Percentiles rank a stretch among this genome's conserved stretches.
Conservation (phyloP, 257 asterid species). For the Osmanthus fragrans region DNA sequence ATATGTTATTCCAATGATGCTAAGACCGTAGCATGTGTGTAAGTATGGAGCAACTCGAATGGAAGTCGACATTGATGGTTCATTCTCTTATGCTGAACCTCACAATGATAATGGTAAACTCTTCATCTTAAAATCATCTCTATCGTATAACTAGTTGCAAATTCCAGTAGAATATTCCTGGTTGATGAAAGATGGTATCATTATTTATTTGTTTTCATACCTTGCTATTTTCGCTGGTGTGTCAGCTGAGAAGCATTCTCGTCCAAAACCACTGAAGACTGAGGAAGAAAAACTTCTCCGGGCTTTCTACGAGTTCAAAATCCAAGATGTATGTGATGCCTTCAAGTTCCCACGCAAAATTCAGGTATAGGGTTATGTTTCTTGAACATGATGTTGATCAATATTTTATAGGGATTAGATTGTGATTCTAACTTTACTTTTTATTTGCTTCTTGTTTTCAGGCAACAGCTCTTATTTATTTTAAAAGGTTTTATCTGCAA, state of each 20-base stretch:
- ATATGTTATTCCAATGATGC: constrained; percentile 26
- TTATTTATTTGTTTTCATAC: constrained; percentile 14
- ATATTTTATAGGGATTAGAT: constrained; percentile 3
- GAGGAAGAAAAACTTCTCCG: constrained; percentile 89
- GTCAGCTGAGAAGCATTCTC: constrained; percentile 80
- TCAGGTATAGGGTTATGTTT: constrained; percentile 52
- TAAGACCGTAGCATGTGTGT: constrained; percentile 35
- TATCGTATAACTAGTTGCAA: constrained; percentile 8
- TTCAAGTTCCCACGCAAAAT: constrained; percentile 95
- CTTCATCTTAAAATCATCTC: constrained; percentile 17
- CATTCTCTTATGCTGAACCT: constrained; percentile 74
- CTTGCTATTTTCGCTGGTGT: constrained; percentile 20
- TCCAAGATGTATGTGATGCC: constrained; percentile 97
- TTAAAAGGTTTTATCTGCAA: constrained; percentile 90
- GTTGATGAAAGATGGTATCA: constrained; percentile 15
- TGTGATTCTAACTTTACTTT: constrained; percentile 22
- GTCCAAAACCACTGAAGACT: constrained; percentile 76
- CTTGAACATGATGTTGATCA: constrained; percentile 18
- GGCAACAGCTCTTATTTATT: constrained; percentile 96
- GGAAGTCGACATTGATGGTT: constrained; percentile 88
- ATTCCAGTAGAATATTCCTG: constrained; percentile 12
- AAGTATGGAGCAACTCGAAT: constrained; percentile 89
- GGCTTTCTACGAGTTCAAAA: constrained; percentile 91
- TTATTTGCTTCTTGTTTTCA: constrained; percentile 40
- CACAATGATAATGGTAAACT: constrained; percentile 56